phyloP scores from a whole-genome alignment of 148 eudicot genomes.

The Cornus kousa region DNA sequence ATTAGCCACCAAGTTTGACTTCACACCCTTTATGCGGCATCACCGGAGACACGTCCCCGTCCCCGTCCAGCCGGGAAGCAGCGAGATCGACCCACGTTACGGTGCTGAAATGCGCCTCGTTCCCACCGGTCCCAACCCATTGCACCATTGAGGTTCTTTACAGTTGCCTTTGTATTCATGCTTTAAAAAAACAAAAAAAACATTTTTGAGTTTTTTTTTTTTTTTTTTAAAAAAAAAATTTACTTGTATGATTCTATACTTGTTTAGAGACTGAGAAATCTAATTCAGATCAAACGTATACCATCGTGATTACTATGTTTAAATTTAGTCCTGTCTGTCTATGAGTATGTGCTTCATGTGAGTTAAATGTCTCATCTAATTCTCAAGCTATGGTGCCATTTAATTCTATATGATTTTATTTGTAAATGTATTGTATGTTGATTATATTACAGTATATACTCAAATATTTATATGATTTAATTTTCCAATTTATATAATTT shows the following conservation, averaged over 20 bases:
- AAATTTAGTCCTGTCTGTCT: no score
- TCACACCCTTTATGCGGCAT: constrained; percentile 2
- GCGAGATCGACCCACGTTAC: constrained; percentile 14
- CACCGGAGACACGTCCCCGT: constrained; percentile 1
- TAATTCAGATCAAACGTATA: background rate
- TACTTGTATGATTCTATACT: background rate
- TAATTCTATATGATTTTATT: background rate
- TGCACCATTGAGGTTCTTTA: constrained; percentile 26
- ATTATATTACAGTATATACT: background rate
- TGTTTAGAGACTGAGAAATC: constrained; percentile 1
- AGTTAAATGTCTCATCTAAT: background rate
- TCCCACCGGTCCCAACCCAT: constrained; percentile 35
- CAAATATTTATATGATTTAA: background rate
- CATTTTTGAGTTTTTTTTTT: background rate
- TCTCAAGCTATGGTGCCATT: no score
- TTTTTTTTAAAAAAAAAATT: no score
- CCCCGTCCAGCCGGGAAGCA: background rate
- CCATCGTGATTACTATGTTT: background rate
- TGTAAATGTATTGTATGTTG: background rate
- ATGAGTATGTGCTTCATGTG: background rate
- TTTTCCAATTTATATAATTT: no score
- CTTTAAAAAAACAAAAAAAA: background rate
- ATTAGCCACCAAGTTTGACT: background rate
- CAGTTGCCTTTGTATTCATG: background rate
- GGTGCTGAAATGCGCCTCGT: constrained; percentile 28